These are phyloP conservation scores for Thecaphora frezii DNA, from an alignment of 1,284 basidiomycete species.

Conservation along the genomic window DNA sequence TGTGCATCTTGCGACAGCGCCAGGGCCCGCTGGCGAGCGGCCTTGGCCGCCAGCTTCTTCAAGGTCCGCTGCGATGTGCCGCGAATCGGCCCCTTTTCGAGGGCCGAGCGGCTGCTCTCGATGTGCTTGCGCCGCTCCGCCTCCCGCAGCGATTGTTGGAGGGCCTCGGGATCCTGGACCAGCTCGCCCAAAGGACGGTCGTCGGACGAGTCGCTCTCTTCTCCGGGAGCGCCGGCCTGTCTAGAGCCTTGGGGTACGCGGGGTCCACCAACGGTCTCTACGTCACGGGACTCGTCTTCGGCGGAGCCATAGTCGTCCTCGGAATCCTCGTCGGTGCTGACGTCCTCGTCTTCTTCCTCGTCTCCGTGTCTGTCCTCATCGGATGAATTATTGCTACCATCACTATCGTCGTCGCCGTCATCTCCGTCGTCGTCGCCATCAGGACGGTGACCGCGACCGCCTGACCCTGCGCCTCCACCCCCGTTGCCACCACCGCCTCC, in stretches of 20 bases:
- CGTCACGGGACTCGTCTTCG: constrained; percentile 8
- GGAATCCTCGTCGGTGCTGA: constrained; percentile 36
- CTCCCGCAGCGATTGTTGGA: constrained; percentile 30
- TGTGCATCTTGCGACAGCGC: not conserved
- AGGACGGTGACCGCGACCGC: constrained; percentile 7
- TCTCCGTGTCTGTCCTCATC: constrained; percentile 11
- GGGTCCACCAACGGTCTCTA: constrained; percentile 3
- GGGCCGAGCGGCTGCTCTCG: constrained; percentile 1
- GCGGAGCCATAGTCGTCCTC: constrained; percentile 36
- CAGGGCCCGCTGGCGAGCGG: not conserved
- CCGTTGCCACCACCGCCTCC: constrained; percentile 29
- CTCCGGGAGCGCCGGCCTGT: constrained; percentile 6
- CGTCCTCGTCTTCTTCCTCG: constrained; percentile 20
- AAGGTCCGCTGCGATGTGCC: not conserved
- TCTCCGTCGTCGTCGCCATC: constrained; percentile 9
- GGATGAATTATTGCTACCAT: constrained; percentile 9
- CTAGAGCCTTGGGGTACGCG: not conserved
- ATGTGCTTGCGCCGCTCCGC: constrained; percentile 32
- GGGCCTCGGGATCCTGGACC: constrained; percentile 31
- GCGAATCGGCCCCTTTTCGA: constrained; percentile 2
- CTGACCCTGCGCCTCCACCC: constrained; percentile 28
- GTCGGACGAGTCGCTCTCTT: constrained; percentile 36
- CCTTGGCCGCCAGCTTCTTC: not conserved
- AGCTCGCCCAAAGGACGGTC: constrained; percentile 31
- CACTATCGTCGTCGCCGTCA: constrained; percentile 15